These are phyloP conservation scores for Phialophora chinensis DNA, from an alignment of 2,329 filamentous ascomycete species.

Conservation along the genomic window DNA sequence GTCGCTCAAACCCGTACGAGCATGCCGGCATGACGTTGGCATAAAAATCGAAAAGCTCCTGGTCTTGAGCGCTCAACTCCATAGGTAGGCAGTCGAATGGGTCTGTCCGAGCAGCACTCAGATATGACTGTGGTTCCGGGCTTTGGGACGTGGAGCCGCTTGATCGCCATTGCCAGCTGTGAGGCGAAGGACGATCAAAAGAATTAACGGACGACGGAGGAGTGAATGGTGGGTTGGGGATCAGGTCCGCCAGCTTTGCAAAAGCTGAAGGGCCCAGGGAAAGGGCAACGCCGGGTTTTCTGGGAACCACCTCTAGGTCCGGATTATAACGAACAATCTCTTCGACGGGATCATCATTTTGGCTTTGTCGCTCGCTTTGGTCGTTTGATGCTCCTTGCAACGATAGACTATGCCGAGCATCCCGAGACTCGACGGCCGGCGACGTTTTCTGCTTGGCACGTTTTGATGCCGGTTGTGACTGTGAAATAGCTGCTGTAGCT, in stretches of 20 bases:
- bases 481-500: constrained; percentile 2
- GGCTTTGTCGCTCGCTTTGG: not conserved
- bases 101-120: constrained; percentile 48
- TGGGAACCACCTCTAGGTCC: not conserved
- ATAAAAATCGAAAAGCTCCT: constrained; percentile 49
- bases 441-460: not conserved
- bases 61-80: constrained; percentile 43
- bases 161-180: constrained; percentile 4
- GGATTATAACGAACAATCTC: constrained; percentile 2
- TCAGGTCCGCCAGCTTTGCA: constrained; percentile 29
- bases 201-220: constrained; percentile 17
- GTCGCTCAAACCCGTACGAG: constrained; percentile 48
- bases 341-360: constrained; percentile 4
- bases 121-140: constrained; percentile 43
- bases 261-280: constrained; percentile 24
- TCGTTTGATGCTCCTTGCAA: constrained; percentile 4
- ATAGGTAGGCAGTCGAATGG: constrained; percentile 48
- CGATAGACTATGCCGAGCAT: not conserved
- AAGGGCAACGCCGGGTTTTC: constrained; percentile 11
- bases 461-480: constrained; percentile 9
- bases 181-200: constrained; percentile 13
- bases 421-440: not conserved
- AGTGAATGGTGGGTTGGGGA: constrained; percentile 16
- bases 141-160: constrained; percentile 20
- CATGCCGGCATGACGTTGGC: constrained; percentile 49